These are phyloP conservation scores for Dichotomocladium elegans DNA, from an alignment of 371 early-diverging fungal genomes.

Conservation along the genomic window DNA sequence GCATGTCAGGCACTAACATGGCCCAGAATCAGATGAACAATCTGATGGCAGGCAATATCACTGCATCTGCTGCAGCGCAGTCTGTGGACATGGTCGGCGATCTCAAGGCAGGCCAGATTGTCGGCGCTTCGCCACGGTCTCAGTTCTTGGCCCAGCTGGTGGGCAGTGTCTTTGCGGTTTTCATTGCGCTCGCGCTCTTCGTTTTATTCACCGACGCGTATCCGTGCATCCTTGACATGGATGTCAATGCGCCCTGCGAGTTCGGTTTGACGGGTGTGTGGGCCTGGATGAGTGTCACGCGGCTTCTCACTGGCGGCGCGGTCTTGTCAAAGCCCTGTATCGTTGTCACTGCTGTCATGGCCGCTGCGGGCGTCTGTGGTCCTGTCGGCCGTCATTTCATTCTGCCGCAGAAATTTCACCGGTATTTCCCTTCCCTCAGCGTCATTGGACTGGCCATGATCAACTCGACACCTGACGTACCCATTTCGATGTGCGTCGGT, in stretches of 20 bases:
- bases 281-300: constrained; percentile 63
- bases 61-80: constrained; percentile 57
- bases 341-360: constrained; percentile 47
- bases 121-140: constrained; percentile 59
- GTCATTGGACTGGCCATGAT: constrained; percentile 72
- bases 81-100: constrained; percentile 66
- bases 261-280: constrained; percentile 59
- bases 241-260: constrained; percentile 34
- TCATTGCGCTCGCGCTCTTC: constrained; percentile 54
- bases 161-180: constrained; percentile 58
- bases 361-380: constrained; percentile 40
- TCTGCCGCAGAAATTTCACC: constrained; percentile 48
- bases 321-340: constrained; percentile 40
- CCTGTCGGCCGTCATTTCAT: constrained; percentile 52
- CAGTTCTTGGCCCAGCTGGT: constrained; percentile 61
- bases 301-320: constrained; percentile 51
- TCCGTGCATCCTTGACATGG: constrained; percentile 46
- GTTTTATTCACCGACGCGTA: constrained; percentile 60
- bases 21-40: constrained; percentile 44
- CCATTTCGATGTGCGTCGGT: constrained; percentile 62
- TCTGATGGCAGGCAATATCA: constrained; percentile 60
- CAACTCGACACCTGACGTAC: constrained; percentile 54
- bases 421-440: constrained; percentile 56
- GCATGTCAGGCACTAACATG: constrained; percentile 41
- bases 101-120: constrained; percentile 60